A percentile compares a stretch with the other conserved stretches of the same genome.
Evolutionary conservation across 2,329 filamentous ascomycete genomes (phyloP).

Genomic region (Daldinia eschscholtzii): DNA sequence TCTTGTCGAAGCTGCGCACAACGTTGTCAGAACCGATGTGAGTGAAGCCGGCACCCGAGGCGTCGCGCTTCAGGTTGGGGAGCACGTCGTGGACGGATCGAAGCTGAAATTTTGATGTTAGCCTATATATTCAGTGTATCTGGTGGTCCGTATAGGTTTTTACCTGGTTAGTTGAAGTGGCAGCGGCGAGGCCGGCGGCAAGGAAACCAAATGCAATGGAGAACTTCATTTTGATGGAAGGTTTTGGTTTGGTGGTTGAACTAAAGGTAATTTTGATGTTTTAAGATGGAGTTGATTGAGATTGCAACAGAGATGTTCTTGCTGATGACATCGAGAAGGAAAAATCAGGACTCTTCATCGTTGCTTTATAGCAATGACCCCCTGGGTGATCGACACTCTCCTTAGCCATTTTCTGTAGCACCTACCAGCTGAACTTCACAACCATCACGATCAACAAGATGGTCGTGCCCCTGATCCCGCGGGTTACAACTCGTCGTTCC

Average conservation of each 20-base stretch:
- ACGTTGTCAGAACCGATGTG: conserved; percentile 46
- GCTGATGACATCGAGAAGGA: conserved; percentile 5
- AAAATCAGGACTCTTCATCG: background rate
- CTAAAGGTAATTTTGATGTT: background rate
- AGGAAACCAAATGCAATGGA: conserved; percentile 25
- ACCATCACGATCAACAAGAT: conserved; percentile 2
- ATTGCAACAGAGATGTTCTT: conserved; percentile 9
- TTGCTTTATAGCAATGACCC: conserved; percentile 21
- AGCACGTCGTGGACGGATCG: conserved; percentile 33
- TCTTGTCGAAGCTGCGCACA: conserved; percentile 40
- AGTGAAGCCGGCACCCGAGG: conserved; percentile 40
- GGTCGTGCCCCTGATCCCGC: background rate
- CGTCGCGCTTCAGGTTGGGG: conserved; percentile 37
- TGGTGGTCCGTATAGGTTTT: too few relatives aligned
- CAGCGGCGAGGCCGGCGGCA: conserved; percentile 22
- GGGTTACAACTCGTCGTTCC: background rate
- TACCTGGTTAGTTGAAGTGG: conserved; percentile 36
- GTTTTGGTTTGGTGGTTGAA: background rate
- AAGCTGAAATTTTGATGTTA: conserved; percentile 2
- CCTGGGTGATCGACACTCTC: conserved; percentile 9
- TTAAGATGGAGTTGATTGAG: background rate
- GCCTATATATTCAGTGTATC: background rate
- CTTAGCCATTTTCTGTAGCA: conserved; percentile 5
- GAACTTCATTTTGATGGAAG: conserved; percentile 33
- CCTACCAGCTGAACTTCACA: conserved; percentile 22